Percentiles rank a stretch among this genome's conserved stretches.
Evolutionary conservation across 2,329 filamentous ascomycete genomes (phyloP).

Genomic region (Chaetomium olivaceum): DNA sequence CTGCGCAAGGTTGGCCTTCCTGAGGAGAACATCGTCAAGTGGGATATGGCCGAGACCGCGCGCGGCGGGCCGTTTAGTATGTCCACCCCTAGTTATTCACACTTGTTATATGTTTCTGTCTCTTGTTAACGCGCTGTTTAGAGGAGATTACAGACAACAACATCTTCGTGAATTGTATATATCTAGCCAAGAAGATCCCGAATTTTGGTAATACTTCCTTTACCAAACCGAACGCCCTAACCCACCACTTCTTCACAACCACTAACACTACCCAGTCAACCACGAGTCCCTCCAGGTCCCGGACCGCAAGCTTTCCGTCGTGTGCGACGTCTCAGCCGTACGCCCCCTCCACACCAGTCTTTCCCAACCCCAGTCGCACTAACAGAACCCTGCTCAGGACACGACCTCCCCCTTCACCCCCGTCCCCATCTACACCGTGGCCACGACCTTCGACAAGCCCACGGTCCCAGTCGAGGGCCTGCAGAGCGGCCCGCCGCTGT

Average conservation of each 20-base stretch:
- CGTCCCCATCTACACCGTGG: slow-evolving; percentile 32
- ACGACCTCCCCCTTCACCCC: slow-evolving; percentile 34
- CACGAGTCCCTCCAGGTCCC: slow-evolving; percentile 65
- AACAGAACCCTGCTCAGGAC: slow-evolving; percentile 19
- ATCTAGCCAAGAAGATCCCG: slow-evolving; percentile 72
- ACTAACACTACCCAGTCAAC: slow-evolving; percentile 52
- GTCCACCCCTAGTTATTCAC: not conserved
- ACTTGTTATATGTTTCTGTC: not conserved
- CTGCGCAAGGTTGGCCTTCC: slow-evolving; percentile 73
- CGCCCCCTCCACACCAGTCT: slow-evolving; percentile 46
- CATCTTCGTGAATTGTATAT: slow-evolving; percentile 88
- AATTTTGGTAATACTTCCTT: slow-evolving; percentile 56
- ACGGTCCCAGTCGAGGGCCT: slow-evolving; percentile 70
- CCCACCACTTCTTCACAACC: not conserved
- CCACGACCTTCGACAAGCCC: slow-evolving; percentile 86
- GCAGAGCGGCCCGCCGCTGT: slow-evolving; percentile 58
- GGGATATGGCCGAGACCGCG: slow-evolving; percentile 78
- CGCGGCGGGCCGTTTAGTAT: slow-evolving; percentile 69
- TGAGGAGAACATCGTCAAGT: slow-evolving; percentile 64
- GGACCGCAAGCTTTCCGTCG: slow-evolving; percentile 72
- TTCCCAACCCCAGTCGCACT: not conserved
- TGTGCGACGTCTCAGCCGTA: slow-evolving; percentile 78
- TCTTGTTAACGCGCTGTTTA: slow-evolving; percentile 24
- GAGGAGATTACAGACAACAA: slow-evolving; percentile 73
- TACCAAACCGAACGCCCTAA: not conserved